Base-by-base conservation (phyloP, 352 stramenopile genomes). In the Globisporangium rhizosaccharum region DNA sequence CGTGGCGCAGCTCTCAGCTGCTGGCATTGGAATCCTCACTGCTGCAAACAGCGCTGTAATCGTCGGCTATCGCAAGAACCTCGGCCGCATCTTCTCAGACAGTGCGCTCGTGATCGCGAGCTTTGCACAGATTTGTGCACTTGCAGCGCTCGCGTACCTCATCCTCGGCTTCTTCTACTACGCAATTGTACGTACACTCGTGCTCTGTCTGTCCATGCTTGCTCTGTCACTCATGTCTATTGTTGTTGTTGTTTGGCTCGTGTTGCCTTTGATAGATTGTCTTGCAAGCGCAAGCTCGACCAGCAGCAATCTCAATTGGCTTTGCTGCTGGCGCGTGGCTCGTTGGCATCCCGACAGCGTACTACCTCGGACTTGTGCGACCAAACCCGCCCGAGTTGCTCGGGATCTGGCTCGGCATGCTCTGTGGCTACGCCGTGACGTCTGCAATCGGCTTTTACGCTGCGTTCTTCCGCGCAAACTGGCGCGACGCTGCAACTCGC, bases 151-250 rank as follows among this genome's bases (percentile, higher is more conserved):
- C 23, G 81, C 73, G 9, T 94, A 94, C 64, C 60, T 85, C 48
- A 71, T 85, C 7, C 71, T 96, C 25, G 67, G 57, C n/a, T 85
- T 94, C 62, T 94, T 93, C 69, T 96, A 88, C 68, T 85, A 84
- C 49, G 72, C 82, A 12, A 80, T 92, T 56, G 81, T 85, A 55
- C 61, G 72, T 73, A 2, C 17, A 12, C 10, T 30, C 18, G 23
- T n/a, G 18, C 20, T 28, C 36, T 20, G 10, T 14, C 12, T 33
- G 20, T 25, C 11, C 7, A 15, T 28, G 39, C 45, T 41, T 23
- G 20, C 33, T 42, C 17, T 18, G 1, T 33, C n/a, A 52, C 15
- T 41, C 44, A 53, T 23, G 0, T 23, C 23, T 23, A 23, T 23
- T 23, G 17, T 36, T 50, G 53, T 51, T 47, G 9, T 26, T 52